A percentile compares a stretch with the other conserved stretches of the same genome.
These are phyloP conservation scores for Tolypocladium album DNA, from an alignment of 2,329 filamentous ascomycete genomes.

Conservation along the genomic window DNA sequence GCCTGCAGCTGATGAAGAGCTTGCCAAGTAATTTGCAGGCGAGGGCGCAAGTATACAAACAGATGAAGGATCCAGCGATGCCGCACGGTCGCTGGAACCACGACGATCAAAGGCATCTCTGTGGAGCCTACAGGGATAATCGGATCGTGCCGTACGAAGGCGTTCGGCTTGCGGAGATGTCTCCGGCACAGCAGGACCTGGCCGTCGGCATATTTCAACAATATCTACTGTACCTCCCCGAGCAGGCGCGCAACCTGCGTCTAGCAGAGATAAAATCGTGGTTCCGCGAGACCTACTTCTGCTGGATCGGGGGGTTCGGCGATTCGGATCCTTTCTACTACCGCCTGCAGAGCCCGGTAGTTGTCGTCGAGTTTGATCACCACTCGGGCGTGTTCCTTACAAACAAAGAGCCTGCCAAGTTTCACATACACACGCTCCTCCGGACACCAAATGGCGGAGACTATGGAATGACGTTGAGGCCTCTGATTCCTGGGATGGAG, in stretches of 20 bases:
- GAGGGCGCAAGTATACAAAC: slow-evolving; percentile 44
- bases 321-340: slow-evolving; percentile 67
- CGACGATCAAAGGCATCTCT: slow-evolving; percentile 69
- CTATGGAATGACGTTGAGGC: slow-evolving; percentile 50
- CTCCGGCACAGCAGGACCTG: slow-evolving; percentile 35
- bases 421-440: slow-evolving; percentile 67
- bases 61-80: slow-evolving; percentile 56
- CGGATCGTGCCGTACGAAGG: slow-evolving; percentile 67
- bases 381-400: slow-evolving; percentile 69
- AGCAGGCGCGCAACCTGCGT: slow-evolving; percentile 38
- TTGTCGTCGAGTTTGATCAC: slow-evolving; percentile 69
- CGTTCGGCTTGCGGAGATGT: slow-evolving; percentile 40
- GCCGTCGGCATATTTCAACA: not conserved
- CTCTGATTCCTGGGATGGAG: slow-evolving; percentile 20
- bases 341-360: slow-evolving; percentile 64
- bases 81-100: slow-evolving; percentile 63
- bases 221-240: not conserved
- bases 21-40: slow-evolving; percentile 34
- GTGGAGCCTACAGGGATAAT: slow-evolving; percentile 72
- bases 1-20: slow-evolving; percentile 59
- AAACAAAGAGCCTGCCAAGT: slow-evolving; percentile 64
- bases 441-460: slow-evolving; percentile 66
- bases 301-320: slow-evolving; percentile 63
- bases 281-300: slow-evolving; percentile 65
- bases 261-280: slow-evolving; percentile 42